Evolutionary conservation across 148 eudicot species (phyloP).

Genomic region (Rhododendron vialii): DNA sequence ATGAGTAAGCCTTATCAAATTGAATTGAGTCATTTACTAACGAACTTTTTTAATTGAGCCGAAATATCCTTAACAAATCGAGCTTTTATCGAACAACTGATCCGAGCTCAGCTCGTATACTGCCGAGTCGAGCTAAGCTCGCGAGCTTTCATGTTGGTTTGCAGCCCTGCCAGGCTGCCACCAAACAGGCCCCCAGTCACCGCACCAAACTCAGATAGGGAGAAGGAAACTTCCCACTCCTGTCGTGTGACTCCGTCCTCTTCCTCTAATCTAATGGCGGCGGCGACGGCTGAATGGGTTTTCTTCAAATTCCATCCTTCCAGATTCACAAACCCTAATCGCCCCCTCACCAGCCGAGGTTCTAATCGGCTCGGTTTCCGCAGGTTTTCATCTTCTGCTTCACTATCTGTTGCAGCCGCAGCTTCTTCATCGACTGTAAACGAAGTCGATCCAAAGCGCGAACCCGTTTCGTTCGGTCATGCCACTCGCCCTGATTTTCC

Average conservation of each 20-base stretch:
- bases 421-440: constrained; percentile 27
- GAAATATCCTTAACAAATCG: too few species aligned
- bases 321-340: constrained; percentile 31
- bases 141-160: too few species aligned
- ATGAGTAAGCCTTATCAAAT: too few species aligned
- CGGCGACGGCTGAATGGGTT: constrained; percentile 34
- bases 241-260: not conserved
- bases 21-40: too few species aligned
- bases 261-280: not conserved
- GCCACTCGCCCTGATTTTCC: constrained; percentile 74
- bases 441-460: constrained; percentile 16
- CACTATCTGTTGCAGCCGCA: not conserved
- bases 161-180: too few species aligned
- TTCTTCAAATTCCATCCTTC: constrained; percentile 39
- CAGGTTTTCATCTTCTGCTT: constrained; percentile 16
- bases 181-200: too few species aligned
- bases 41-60: too few species aligned
- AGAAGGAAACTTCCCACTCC: not conserved
- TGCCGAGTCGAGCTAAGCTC: too few species aligned
- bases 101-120: too few species aligned
- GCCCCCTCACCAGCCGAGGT: constrained; percentile 8
- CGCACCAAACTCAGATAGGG: not conserved
- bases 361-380: constrained; percentile 17
- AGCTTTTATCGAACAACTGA: too few species aligned
- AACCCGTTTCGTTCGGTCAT: constrained; percentile 62